Conservation (phyloP, 805 yeast species). For the Candida arabinofermentans region DNA sequence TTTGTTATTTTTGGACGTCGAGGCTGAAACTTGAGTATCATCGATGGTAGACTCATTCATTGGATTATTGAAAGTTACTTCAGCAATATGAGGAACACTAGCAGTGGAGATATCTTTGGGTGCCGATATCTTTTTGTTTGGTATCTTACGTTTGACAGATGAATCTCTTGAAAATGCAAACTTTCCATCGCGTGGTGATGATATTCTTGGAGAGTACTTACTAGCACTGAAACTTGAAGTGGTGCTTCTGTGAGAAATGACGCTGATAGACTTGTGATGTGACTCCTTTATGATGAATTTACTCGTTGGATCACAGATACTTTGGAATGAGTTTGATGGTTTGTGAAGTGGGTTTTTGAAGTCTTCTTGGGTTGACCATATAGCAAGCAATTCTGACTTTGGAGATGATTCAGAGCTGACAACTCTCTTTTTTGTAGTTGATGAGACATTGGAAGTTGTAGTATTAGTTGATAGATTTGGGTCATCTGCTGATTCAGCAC, state of each 20-base stretch:
- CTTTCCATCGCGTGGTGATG: slow-evolving; percentile 1
- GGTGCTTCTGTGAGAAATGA: slow-evolving; percentile 11
- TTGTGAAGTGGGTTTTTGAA: slow-evolving; percentile 18
- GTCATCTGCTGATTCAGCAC: slow-evolving; percentile 27
- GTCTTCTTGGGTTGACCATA: slow-evolving; percentile 32
- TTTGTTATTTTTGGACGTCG: background rate
- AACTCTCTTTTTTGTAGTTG: slow-evolving; percentile 8
- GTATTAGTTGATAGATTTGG: slow-evolving; percentile 20
- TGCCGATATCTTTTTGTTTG: background rate
- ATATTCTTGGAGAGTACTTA: slow-evolving; percentile 2
- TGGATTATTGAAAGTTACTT: slow-evolving; percentile 20
- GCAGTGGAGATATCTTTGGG: no score
- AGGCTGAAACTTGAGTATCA: slow-evolving; percentile 1
- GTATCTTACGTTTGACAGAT: background rate
- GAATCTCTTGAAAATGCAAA: background rate
- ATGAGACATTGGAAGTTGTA: background rate
- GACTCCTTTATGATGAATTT: slow-evolving; percentile 16
- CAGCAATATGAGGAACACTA: background rate
- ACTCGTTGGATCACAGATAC: slow-evolving; percentile 24
- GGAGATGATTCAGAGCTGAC: slow-evolving; percentile 26
- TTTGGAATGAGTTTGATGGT: slow-evolving; percentile 21
- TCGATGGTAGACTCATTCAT: slow-evolving; percentile 19
- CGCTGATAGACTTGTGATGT: slow-evolving; percentile 22
- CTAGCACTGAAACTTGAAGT: slow-evolving; percentile 2
- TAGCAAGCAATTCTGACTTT: slow-evolving; percentile 25